phyloP scores from a whole-genome alignment of 2,329 filamentous ascomycete species.

The Leptoxyphium fumago region DNA sequence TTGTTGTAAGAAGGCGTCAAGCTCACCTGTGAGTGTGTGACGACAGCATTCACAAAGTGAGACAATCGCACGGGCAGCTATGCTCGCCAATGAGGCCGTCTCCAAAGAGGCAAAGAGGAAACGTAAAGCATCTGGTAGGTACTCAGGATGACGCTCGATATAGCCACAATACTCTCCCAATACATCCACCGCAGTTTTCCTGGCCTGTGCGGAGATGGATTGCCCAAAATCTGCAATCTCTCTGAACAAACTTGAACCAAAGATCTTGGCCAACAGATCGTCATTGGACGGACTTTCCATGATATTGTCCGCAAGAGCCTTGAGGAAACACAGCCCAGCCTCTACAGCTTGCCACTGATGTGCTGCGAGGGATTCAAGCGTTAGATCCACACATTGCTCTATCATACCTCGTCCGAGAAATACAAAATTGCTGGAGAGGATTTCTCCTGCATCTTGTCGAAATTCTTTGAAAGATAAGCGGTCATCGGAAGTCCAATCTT shows the following conservation, averaged over 20 bases:
- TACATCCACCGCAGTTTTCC: conserved; percentile 53
- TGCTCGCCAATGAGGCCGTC: conserved; percentile 42
- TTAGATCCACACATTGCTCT: conserved; percentile 31
- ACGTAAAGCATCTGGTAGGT: conserved; percentile 55
- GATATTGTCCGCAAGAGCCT: conserved; percentile 51
- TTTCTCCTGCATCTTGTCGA: conserved; percentile 63
- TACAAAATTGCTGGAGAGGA: conserved; percentile 57
- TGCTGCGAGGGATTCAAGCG: conserved; percentile 24
- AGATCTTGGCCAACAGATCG: conserved; percentile 44
- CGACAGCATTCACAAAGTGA: conserved; percentile 65
- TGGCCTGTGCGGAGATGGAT: conserved; percentile 45
- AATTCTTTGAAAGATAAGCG: conserved; percentile 55
- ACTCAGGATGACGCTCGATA: conserved; percentile 54
- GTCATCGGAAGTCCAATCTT: conserved; percentile 52
- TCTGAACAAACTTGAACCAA: conserved; percentile 45
- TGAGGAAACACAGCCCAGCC: conserved; percentile 45
- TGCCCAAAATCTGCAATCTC: conserved; percentile 30
- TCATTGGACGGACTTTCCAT: conserved; percentile 45
- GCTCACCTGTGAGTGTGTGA: conserved; percentile 49
- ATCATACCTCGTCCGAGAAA: conserved; percentile 32
- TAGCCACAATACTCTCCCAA: conserved; percentile 63
- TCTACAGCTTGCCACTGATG: conserved; percentile 36
- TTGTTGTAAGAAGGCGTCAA: conserved; percentile 54
- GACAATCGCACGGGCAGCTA: conserved; percentile 60
- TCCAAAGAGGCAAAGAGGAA: conserved; percentile 59